Evolutionary conservation across 257 asterid species (phyloP), one percentile per base, ranked within the genome.

Genomic region (Knoxia roxburghii): DNA sequence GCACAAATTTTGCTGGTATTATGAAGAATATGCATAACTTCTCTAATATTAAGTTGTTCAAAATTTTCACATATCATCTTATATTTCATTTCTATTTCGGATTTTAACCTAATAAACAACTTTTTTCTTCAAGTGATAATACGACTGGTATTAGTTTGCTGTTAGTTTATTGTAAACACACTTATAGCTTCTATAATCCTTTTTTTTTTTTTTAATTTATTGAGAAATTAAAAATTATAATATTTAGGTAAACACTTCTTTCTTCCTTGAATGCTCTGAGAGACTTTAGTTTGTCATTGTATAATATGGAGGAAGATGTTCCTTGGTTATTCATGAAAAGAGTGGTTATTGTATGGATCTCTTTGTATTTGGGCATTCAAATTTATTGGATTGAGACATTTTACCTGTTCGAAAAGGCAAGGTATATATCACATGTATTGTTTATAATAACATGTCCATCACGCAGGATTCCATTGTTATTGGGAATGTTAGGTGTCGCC

Each of bases 401-500:
- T 30, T 20, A 7, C 27, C 13, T 65, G n/a, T 39, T 2, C 18
- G n/a, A 4, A 32, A 49, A 65, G 32, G 29, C 24, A 30, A 43
- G 68, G 55, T 32, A 9, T 65, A 27, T 59, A 32, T 39, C n/a
- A 7, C 62, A 50, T 39, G 30, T 69, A 59, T 65, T 55, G 58
- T 18, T 68, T 4, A 41, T 40, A 20, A 40, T 24, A 7, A 0
- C 32, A 41, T 40, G 27, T 23, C 52, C 18, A 53, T 67, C 14
- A 32, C 69, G 80, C 86, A 85, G 90, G 76, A 65, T 72, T 72
- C 90, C 90, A 13, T 69, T 82, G 76, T 76, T 74, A 75, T 35
- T 82, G 35, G 90, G 88, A 77, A 73, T 85, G 84, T 68, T 78
- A 68, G 83, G 84, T 68, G 75, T 85, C 35, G 68, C 80, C 64